Evolutionary conservation across 352 stramenopile genomes (phyloP).

Genomic region (Phytophthora melonis): DNA sequence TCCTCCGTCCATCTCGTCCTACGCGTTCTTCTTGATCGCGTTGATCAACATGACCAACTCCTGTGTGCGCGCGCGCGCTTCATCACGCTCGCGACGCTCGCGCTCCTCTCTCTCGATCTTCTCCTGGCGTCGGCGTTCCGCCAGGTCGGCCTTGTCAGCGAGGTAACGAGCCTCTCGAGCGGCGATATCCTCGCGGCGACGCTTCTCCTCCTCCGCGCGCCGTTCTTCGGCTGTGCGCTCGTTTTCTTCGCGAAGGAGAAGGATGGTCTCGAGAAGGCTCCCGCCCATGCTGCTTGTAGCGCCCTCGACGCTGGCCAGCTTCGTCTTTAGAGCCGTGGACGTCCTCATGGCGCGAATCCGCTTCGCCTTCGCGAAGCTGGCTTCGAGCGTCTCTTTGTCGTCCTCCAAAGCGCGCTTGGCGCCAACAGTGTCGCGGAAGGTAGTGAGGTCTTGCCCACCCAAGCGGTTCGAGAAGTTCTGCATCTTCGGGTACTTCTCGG

Average conservation of each 20-base stretch:
- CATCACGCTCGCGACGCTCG: not conserved
- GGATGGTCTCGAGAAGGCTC: not conserved
- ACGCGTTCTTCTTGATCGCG: not conserved
- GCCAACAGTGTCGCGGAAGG: too few relatives aligned
- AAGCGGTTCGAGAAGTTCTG: too few relatives aligned
- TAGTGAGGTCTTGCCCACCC: too few relatives aligned
- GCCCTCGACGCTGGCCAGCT: not conserved
- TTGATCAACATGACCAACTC: slow-evolving; percentile 1
- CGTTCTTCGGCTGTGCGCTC: not conserved
- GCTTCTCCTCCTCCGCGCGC: not conserved
- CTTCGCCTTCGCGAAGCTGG: too few relatives aligned
- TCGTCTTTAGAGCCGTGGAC: too few relatives aligned
- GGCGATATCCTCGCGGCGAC: not conserved
- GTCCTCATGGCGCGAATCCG: too few relatives aligned
- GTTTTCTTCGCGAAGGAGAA: not conserved
- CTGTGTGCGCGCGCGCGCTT: not conserved
- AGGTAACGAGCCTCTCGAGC: not conserved
- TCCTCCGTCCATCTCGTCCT: not conserved
- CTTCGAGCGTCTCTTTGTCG: too few relatives aligned
- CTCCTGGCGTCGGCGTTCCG: too few relatives aligned
- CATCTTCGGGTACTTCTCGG: too few relatives aligned
- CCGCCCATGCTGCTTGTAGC: not conserved
- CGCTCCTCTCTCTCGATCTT: not conserved
- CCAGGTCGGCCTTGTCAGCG: not conserved
- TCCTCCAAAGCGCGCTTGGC: too few relatives aligned